A percentile compares a stretch with the other conserved stretches of the same genome.
These are phyloP conservation scores for Ocimum tenuiflorum DNA, from an alignment of 257 asterid species.

Conservation along the genomic window DNA sequence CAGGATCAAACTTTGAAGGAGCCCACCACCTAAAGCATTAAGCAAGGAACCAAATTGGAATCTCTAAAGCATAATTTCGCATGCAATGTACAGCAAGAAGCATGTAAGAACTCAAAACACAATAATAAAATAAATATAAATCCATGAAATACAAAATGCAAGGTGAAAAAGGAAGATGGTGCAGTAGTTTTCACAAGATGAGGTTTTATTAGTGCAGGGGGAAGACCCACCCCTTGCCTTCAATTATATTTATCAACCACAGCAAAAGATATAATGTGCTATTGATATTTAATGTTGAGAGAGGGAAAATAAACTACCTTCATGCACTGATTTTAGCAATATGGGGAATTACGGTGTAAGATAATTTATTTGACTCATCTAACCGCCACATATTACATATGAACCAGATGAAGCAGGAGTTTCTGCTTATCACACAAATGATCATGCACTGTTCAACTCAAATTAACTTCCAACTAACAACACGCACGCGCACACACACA, in stretches of 20 bases:
- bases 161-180: not conserved
- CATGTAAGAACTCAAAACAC: not conserved
- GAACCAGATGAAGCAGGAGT: constrained; percentile 2
- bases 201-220: not conserved
- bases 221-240: not conserved
- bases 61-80: not conserved
- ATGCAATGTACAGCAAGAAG: not conserved
- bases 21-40: constrained; percentile 91
- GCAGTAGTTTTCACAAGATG: not conserved
- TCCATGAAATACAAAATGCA: not conserved
- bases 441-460: too few species aligned
- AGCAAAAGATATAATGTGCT: not conserved
- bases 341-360: not conserved
- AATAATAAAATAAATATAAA: not conserved
- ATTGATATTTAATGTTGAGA: not conserved
- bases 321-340: not conserved
- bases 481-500: not conserved
- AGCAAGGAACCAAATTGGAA: constrained; percentile 12
- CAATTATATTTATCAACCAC: not conserved
- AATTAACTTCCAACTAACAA: too few species aligned
- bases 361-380: not conserved
- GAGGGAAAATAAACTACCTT: not conserved
- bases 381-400: not conserved
- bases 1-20: constrained; percentile 95
- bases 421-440: constrained; percentile 2